Conservation (phyloP, 2,329 filamentous ascomycete species). For the Aspergillus quadrilineatus region DNA sequence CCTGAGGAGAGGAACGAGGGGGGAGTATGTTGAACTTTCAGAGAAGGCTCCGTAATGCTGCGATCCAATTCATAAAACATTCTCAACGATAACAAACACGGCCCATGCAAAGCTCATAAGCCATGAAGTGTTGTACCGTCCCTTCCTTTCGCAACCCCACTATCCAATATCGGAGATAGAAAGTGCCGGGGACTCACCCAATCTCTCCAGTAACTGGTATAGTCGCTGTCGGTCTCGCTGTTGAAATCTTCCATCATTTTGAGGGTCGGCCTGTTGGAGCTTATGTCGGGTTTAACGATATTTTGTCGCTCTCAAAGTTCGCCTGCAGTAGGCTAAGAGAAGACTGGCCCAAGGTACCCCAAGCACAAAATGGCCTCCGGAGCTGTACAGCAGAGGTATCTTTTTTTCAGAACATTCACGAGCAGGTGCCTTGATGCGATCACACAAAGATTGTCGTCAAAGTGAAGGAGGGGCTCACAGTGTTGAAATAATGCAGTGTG, state of each 20-base stretch:
- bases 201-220: slow-evolving; percentile 98
- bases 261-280: neutral
- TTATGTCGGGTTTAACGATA: slow-evolving; percentile 17
- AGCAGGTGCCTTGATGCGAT: neutral
- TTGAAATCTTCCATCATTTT: slow-evolving; percentile 88
- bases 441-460: neutral
- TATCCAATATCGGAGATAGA: slow-evolving; percentile 9
- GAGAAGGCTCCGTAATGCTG: neutral
- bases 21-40: neutral
- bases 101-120: neutral
- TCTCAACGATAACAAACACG: neutral
- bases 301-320: slow-evolving; percentile 17
- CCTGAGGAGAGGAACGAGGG: neutral
- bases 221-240: slow-evolving; percentile 97
- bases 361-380: slow-evolving; percentile 23
- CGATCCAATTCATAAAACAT: neutral
- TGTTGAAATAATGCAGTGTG: slow-evolving; percentile 17
- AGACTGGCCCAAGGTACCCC: slow-evolving; percentile 20
- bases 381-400: slow-evolving; percentile 23
- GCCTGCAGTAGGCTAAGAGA: slow-evolving; percentile 26
- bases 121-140: neutral
- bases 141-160: slow-evolving; percentile 11
- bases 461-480: slow-evolving; percentile 3
- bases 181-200: slow-evolving; percentile 69
- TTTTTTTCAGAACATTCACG: slow-evolving; percentile 20